These are phyloP conservation scores for Medicago arabica DNA, from an alignment of 306 rosid species.

Conservation along the genomic window DNA sequence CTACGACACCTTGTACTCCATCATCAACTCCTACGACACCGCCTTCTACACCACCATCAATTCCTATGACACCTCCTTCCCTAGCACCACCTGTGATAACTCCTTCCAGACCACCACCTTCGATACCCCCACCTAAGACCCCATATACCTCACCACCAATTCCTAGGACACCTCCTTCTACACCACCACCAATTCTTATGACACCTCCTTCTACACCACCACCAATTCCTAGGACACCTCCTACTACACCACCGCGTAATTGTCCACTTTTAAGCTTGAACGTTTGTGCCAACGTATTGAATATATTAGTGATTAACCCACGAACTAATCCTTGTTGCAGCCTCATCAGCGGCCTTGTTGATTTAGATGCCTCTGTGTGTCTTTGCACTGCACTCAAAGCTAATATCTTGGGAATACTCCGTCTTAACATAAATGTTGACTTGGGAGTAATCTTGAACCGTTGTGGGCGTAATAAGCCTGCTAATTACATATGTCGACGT, in stretches of 20 bases:
- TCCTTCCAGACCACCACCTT: no score
- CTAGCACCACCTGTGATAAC: no score
- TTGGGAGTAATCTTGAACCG: background rate
- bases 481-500: background rate
- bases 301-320: background rate
- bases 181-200: no score
- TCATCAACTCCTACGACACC: background rate
- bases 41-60: no score
- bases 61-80: no score
- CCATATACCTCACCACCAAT: no score
- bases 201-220: background rate
- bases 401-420: background rate
- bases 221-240: no score
- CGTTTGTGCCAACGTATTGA: background rate
- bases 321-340: background rate
- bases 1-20: background rate
- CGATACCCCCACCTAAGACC: no score
- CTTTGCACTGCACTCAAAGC: background rate
- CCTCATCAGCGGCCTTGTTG: background rate
- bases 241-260: background rate
- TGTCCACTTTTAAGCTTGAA: background rate
- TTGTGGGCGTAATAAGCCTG: background rate
- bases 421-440: background rate
- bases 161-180: no score
- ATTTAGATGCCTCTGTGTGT: background rate